phyloP scores from a whole-genome alignment of 768 basidiomycete species.

The Daedalea quercina region DNA sequence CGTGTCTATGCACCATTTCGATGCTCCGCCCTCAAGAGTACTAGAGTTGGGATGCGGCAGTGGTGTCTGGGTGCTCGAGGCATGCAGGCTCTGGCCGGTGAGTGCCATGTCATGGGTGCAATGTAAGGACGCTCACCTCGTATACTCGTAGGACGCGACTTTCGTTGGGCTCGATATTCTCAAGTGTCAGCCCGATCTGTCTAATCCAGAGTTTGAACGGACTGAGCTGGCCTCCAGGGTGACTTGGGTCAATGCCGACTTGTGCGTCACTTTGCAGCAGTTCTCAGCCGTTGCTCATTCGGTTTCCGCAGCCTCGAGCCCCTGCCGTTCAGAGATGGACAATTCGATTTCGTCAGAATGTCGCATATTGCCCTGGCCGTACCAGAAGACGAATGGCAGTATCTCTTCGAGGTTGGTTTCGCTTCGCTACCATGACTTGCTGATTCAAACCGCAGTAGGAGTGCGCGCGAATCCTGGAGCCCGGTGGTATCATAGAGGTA shows the following conservation, averaged over 20 bases:
- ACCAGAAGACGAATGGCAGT: constrained; percentile 73
- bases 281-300: neutral
- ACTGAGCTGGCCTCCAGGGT: constrained; percentile 40
- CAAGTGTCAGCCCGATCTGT: constrained; percentile 46
- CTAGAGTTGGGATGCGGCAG: constrained; percentile 70
- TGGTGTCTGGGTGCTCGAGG: constrained; percentile 67
- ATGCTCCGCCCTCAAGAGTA: constrained; percentile 40
- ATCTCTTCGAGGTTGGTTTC: constrained; percentile 48
- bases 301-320: constrained; percentile 47
- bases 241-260: constrained; percentile 61
- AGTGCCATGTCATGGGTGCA: constrained; percentile 14
- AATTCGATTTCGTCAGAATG: constrained; percentile 65
- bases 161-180: constrained; percentile 57
- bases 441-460: constrained; percentile 36
- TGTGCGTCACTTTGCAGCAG: constrained; percentile 35
- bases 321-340: constrained; percentile 48
- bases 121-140: neutral
- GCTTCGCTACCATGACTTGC: neutral
- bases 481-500: constrained; percentile 61
- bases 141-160: constrained; percentile 30
- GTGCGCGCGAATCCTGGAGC: constrained; percentile 56
- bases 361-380: constrained; percentile 58
- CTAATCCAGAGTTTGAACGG: constrained; percentile 22
- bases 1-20: constrained; percentile 50
- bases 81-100: constrained; percentile 62